Conservation (phyloP, 208 protist genomes). For the Crithidia thermophila region DNA sequence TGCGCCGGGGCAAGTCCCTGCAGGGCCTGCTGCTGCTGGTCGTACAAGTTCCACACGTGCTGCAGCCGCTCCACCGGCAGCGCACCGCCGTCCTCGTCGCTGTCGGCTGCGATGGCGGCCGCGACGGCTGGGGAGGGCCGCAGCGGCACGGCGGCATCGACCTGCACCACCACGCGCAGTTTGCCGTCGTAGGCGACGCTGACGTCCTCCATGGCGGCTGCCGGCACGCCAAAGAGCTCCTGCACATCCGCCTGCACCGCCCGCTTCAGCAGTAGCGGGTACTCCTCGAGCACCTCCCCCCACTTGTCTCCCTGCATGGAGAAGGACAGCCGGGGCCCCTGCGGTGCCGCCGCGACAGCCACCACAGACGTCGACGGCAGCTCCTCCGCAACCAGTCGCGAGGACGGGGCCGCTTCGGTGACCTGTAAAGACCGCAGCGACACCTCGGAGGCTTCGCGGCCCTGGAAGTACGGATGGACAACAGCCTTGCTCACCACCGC, state of each 20-base stretch:
- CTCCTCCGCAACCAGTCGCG: background rate
- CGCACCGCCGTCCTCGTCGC: background rate
- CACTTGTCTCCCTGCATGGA: conserved; percentile 11
- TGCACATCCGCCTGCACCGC: conserved; percentile 19
- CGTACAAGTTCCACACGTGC: conserved; percentile 1
- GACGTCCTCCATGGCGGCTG: background rate
- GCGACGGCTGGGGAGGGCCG: background rate
- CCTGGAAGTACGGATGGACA: background rate
- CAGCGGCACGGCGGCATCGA: background rate
- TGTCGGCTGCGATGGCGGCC: background rate
- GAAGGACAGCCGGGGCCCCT: conserved; percentile 5
- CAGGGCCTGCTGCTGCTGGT: too few relatives aligned
- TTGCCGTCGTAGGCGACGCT: background rate
- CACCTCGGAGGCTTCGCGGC: background rate
- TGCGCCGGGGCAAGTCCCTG: too few relatives aligned
- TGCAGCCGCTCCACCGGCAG: conserved; percentile 3
- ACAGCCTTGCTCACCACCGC: background rate
- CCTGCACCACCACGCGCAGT: background rate
- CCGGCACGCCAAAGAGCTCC: conserved; percentile 4
- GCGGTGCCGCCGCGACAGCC: background rate
- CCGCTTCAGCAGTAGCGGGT: conserved; percentile 12
- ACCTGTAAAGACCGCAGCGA: conserved; percentile 7
- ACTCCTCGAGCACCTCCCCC: background rate
- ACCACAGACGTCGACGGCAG: background rate
- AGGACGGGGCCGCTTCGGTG: conserved; percentile 5